A percentile compares a stretch with the other conserved stretches of the same genome.
These are phyloP conservation scores for Cryptococcus sp. DNA, from an alignment of 1,284 basidiomycete species.

Conservation along the genomic window DNA sequence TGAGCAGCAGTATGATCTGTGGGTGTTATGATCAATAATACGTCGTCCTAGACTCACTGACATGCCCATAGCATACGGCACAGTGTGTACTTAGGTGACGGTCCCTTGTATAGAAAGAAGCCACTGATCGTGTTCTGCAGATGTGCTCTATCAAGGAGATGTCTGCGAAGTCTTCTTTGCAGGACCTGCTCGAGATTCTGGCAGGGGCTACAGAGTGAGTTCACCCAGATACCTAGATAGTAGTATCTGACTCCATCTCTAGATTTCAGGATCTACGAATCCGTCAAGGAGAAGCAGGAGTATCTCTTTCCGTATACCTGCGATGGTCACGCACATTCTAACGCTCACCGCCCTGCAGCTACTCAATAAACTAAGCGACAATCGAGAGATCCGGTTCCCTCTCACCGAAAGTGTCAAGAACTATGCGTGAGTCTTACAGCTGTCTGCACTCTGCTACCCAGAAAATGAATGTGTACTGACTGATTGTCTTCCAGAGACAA, in stretches of 20 bases:
- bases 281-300: slow-evolving; percentile 40
- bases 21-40: slow-evolving; percentile 4
- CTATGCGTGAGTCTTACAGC: slow-evolving; percentile 23
- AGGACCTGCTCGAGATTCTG: slow-evolving; percentile 26
- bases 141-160: slow-evolving; percentile 29
- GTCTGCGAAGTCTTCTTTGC: slow-evolving; percentile 14
- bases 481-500: slow-evolving; percentile 34
- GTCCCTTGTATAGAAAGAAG: not conserved
- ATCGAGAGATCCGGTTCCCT: slow-evolving; percentile 32
- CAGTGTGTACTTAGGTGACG: slow-evolving; percentile 10
- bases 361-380: slow-evolving; percentile 34
- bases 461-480: slow-evolving; percentile 5
- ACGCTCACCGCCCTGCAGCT: slow-evolving; percentile 18
- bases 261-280: slow-evolving; percentile 43
- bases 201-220: slow-evolving; percentile 22
- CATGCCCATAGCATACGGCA: slow-evolving; percentile 7
- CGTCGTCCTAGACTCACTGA: not conserved
- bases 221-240: not conserved
- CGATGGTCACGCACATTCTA: not conserved
- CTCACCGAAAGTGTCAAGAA: slow-evolving; percentile 28
- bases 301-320: slow-evolving; percentile 10
- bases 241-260: not conserved
- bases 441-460: not conserved
- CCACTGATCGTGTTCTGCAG: slow-evolving; percentile 1
- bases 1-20: slow-evolving; percentile 39